Conservation (phyloP, 2,329 filamentous ascomycete genomes). For the Neophaeococcomyces mojaviensis region DNA sequence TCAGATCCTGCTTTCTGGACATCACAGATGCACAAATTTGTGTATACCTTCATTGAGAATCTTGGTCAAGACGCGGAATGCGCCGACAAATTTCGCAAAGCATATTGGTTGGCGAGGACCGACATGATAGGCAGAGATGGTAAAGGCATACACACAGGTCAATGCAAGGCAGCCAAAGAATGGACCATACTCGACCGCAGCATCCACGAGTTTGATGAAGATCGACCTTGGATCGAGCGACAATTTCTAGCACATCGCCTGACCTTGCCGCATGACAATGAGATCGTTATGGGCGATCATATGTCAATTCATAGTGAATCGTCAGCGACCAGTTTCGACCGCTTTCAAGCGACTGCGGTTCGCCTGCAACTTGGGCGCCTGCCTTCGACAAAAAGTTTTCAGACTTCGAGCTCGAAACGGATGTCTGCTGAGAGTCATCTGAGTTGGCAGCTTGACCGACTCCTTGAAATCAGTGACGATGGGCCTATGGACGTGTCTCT, state of each 20-base stretch:
- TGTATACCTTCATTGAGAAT: neutral
- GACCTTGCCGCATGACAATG: neutral
- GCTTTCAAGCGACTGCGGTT: neutral
- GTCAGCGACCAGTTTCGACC: neutral
- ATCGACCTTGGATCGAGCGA: neutral
- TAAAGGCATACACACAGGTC: neutral
- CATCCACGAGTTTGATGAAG: constrained; percentile 2
- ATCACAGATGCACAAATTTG: neutral
- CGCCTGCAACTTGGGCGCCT: neutral
- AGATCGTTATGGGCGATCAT: neutral
- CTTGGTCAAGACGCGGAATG: neutral
- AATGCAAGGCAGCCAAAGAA: neutral
- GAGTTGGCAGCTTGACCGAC: neutral
- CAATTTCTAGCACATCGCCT: neutral
- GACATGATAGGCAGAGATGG: neutral
- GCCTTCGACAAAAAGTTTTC: neutral
- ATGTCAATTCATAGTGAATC: neutral
- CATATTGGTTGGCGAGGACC: neutral
- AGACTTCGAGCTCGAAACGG: neutral
- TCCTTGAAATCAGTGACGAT: neutral
- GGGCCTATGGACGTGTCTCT: no score
- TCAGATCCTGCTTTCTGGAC: neutral
- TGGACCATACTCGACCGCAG: neutral
- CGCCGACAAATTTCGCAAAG: constrained; percentile 2
- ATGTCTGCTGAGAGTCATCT: neutral